Evolutionary conservation across 2,329 filamentous ascomycete species (phyloP).

Genomic region (Cordyceps pruinosa): DNA sequence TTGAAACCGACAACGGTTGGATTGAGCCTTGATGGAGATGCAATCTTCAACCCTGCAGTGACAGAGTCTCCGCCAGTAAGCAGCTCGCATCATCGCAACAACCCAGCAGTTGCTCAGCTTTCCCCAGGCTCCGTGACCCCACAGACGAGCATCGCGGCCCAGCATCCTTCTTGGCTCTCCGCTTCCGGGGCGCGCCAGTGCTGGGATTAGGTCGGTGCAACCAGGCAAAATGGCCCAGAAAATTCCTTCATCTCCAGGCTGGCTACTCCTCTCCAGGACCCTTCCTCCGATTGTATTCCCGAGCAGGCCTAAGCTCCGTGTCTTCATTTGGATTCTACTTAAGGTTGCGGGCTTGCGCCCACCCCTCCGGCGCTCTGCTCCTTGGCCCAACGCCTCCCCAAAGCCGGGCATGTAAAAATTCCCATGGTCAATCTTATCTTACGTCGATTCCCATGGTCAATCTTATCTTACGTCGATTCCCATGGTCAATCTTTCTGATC

Average conservation of each 20-base stretch:
- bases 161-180: background rate
- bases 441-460: background rate
- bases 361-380: too few relatives aligned
- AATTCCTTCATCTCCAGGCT: background rate
- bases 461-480: background rate
- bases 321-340: background rate
- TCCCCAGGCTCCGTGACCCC: background rate
- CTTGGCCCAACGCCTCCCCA: background rate
- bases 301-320: background rate
- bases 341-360: background rate
- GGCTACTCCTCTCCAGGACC: background rate
- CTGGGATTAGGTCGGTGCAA: background rate
- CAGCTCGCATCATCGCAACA: background rate
- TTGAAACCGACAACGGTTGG: background rate
- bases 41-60: background rate
- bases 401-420: background rate
- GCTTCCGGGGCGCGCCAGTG: background rate
- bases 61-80: background rate
- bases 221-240: background rate
- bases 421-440: background rate
- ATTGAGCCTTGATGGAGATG: background rate
- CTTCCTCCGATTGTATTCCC: slow-evolving; percentile 7
- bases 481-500: background rate
- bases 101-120: background rate
- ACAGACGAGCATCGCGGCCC: background rate